Conservation (phyloP, 192 early-diverging fungal species). For the Linnemannia exigua region DNA sequence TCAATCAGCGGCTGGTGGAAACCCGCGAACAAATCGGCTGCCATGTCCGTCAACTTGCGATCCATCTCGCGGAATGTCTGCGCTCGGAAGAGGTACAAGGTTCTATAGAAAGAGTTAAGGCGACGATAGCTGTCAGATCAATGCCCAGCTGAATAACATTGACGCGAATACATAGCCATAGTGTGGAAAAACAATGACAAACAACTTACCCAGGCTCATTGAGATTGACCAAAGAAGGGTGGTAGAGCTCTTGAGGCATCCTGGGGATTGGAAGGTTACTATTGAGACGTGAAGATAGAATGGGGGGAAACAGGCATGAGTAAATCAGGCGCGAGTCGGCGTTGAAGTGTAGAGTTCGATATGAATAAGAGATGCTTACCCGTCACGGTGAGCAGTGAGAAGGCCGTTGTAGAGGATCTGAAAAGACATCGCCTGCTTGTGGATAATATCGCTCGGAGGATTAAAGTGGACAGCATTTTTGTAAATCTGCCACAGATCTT, state of each 20-base stretch:
- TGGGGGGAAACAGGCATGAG: neutral
- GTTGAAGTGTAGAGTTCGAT: neutral
- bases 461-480: slow-evolving; percentile 58
- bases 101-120: slow-evolving; percentile 11
- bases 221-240: slow-evolving; percentile 4
- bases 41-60: slow-evolving; percentile 41
- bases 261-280: neutral
- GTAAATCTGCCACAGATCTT: slow-evolving; percentile 62
- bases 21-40: slow-evolving; percentile 27
- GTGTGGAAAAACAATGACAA: neutral
- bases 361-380: neutral
- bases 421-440: slow-evolving; percentile 32
- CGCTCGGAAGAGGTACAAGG: slow-evolving; percentile 40
- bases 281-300: neutral
- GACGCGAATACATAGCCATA: no score
- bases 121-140: neutral
- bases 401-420: slow-evolving; percentile 8
- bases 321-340: neutral
- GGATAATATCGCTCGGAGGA: neutral
- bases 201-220: slow-evolving; percentile 33
- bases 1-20: slow-evolving; percentile 38
- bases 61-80: slow-evolving; percentile 32
- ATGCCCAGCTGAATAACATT: neutral
- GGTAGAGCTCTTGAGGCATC: slow-evolving; percentile 38
- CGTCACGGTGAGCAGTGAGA: slow-evolving; percentile 11